phyloP scores from a whole-genome alignment of 805 yeast species.

The Metschnikowia dekortorum region DNA sequence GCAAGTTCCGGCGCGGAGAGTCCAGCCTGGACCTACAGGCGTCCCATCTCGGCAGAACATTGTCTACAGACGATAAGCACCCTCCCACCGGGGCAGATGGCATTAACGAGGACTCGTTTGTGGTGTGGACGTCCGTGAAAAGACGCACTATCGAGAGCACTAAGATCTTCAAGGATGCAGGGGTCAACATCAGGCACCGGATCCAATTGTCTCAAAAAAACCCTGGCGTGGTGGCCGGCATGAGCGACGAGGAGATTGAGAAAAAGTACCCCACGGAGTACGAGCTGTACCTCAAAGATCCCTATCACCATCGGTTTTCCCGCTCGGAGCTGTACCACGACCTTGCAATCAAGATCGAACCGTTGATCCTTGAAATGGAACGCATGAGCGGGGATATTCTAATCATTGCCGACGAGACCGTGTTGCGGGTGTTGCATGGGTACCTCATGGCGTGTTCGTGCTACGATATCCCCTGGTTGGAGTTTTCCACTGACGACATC shows the following conservation, averaged over 20 bases:
- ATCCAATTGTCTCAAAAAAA: constrained; percentile 83
- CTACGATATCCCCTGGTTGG: constrained; percentile 74
- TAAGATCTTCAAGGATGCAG: constrained; percentile 55
- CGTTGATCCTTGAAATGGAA: constrained; percentile 89
- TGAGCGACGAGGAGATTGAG: constrained; percentile 57
- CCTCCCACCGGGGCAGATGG: constrained; percentile 54
- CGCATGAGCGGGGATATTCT: constrained; percentile 82
- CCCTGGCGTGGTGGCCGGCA: constrained; percentile 80
- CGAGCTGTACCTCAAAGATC: constrained; percentile 62
- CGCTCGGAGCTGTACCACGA: constrained; percentile 96
- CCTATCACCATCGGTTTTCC: constrained; percentile 89
- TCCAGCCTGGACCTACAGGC: background rate
- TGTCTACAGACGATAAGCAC: constrained; percentile 36
- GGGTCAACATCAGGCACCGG: constrained; percentile 66
- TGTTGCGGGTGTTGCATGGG: constrained; percentile 85
- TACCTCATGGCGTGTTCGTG: constrained; percentile 91
- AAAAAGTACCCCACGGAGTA: constrained; percentile 65
- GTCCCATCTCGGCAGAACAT: constrained; percentile 9
- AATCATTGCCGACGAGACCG: constrained; percentile 90
- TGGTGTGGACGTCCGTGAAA: constrained; percentile 95
- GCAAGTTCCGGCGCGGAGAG: constrained; percentile 8
- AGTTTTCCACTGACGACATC: constrained; percentile 76
- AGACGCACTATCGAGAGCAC: constrained; percentile 80
- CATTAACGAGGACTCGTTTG: constrained; percentile 55
- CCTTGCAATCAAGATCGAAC: constrained; percentile 90